A percentile compares a stretch with the other conserved stretches of the same genome.
Evolutionary conservation across 306 rosid species (phyloP).

Genomic region (Vigna nakashimae): DNA sequence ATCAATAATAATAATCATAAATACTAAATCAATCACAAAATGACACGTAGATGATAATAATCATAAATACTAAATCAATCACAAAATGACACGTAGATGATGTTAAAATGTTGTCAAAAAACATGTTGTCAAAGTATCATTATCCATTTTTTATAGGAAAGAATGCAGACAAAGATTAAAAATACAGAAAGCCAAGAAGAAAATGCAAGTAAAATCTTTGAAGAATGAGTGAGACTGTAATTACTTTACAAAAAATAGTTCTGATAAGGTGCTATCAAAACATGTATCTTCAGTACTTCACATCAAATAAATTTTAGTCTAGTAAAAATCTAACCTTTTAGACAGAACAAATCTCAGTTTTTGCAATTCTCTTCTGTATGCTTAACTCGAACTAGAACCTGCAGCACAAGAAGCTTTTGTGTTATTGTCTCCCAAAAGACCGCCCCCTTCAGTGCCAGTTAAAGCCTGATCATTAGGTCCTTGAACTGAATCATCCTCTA

Average conservation of each 20-base stretch:
- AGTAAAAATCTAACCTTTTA: slow-evolving; percentile 52
- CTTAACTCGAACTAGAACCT: slow-evolving; percentile 84
- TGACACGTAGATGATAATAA: too few relatives aligned
- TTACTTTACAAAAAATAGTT: slow-evolving; percentile 20
- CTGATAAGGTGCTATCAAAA: not conserved
- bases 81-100: too few relatives aligned
- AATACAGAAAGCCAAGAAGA: slow-evolving; percentile 10
- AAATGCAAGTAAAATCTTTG: slow-evolving; percentile 8
- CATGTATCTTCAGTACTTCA: slow-evolving; percentile 1
- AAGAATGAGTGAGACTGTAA: slow-evolving; percentile 11
- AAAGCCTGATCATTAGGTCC: slow-evolving; percentile 53
- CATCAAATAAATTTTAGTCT: slow-evolving; percentile 5
- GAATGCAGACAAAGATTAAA: slow-evolving; percentile 1
- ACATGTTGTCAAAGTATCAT: too few relatives aligned
- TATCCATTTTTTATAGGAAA: not conserved
- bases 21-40: too few relatives aligned
- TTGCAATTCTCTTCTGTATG: slow-evolving; percentile 44
- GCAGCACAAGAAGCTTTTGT: slow-evolving; percentile 61
- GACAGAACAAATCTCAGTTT: slow-evolving; percentile 48
- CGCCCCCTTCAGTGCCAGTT: slow-evolving; percentile 57
- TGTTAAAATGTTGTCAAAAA: too few relatives aligned
- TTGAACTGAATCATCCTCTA: slow-evolving; percentile 56
- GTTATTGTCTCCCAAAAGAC: slow-evolving; percentile 51
- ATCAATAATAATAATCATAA: too few relatives aligned
- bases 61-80: too few relatives aligned